Evolutionary conservation across 2,329 filamentous ascomycete species (phyloP), one percentile per base, ranked within the genome.

Genomic region (Penicillium aurantiogriseum): DNA sequence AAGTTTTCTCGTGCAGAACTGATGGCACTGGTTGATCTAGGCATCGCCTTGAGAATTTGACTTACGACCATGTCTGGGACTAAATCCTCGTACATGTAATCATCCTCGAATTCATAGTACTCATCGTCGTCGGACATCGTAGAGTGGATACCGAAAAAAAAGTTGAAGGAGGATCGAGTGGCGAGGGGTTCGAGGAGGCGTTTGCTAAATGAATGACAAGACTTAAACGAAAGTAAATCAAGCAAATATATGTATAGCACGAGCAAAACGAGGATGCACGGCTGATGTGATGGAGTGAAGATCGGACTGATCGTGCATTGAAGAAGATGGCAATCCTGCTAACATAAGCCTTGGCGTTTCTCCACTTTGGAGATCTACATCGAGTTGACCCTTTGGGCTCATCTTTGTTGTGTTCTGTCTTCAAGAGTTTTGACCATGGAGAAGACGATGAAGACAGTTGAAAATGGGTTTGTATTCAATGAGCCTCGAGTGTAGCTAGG

Each of bases 61-160:
- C 71, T 64, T 59, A 75, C 73, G 23, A 71, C 72, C 40, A 72
- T 56, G n/a, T 69, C 71, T 9, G 70, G 71, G 3, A 70, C 71
- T 33, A 68, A 63, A 21, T 76, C 73, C 53, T 75, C 73, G 25
- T 72, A 67, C 66, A 67, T 55, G 66, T 67, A 63, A 31, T 69
- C 72, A 8, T 74, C 72, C 47, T 75, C 71, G 45, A 65, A 71
- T 23, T 76, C 73, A 36, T 71, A 71, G 47, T 69, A 73, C 6
- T 72, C 70, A 45, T 76, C 73, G 51, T 75, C 72, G 58, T 76
- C 73, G 52, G 73, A 75, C 73, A 75, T 75, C 53, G 44, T 58
- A 45, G 29, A 50, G 35, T 50, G 29, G 43, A 42, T 38, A 38
- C 50, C 21, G 19, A 33, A 48, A 31, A 48, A 29, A 53, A 40